Conservation (phyloP, 768 basidiomycete species). For the Trametes punicea region DNA sequence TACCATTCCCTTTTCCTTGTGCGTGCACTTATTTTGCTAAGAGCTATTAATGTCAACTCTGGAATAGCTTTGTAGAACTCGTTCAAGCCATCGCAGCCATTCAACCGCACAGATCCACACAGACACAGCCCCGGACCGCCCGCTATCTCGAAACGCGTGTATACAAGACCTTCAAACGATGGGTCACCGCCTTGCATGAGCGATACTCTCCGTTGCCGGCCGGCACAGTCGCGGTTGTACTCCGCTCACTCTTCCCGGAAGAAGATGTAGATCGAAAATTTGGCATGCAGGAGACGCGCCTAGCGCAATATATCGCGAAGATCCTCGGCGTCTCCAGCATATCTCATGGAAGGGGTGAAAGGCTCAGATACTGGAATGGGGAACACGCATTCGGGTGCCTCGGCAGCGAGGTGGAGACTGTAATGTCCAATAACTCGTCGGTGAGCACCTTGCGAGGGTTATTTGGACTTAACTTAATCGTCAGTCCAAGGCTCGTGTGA, state of each 20-base stretch:
- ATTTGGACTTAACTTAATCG: not conserved
- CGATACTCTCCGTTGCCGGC: constrained; percentile 18
- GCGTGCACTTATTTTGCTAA: not conserved
- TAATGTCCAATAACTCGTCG: constrained; percentile 39
- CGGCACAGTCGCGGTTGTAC: constrained; percentile 55
- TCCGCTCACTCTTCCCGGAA: constrained; percentile 83
- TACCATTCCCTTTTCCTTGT: constrained; percentile 19
- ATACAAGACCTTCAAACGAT: constrained; percentile 20
- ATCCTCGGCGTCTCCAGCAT: constrained; percentile 30
- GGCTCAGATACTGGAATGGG: constrained; percentile 38
- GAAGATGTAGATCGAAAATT: constrained; percentile 71
- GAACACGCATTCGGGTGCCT: constrained; percentile 59
- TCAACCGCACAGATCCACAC: constrained; percentile 12
- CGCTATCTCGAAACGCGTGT: constrained; percentile 4
- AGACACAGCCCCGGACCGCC: constrained; percentile 1
- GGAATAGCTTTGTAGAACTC: constrained; percentile 19
- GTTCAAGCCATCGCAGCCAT: constrained; percentile 12
- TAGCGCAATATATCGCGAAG: constrained; percentile 52
- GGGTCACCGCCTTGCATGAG: constrained; percentile 20
- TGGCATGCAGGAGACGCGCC: constrained; percentile 62
- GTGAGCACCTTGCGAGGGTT: constrained; percentile 28
- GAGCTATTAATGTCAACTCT: not conserved
- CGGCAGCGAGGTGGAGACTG: constrained; percentile 57
- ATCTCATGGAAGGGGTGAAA: constrained; percentile 24
- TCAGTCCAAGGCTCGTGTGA: constrained; percentile 21